Conservation (phyloP, 805 yeast genomes). For the Candida pseudoglaebosa region DNA sequence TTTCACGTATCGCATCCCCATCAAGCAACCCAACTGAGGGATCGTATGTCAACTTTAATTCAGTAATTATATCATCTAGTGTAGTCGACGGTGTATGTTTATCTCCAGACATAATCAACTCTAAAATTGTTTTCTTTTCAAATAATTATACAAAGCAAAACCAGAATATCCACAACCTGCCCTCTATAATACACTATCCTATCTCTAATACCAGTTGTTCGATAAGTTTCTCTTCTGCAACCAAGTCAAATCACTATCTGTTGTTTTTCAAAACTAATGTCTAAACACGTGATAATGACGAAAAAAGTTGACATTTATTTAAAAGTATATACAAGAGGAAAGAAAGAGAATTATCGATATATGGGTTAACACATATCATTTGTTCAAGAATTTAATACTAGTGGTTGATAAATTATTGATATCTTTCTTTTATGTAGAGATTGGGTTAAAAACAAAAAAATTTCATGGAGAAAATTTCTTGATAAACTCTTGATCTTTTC, state of each 20-base stretch:
- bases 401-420: too few species aligned
- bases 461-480: slow-evolving; percentile 19
- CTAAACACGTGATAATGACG: neutral
- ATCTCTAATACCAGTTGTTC: neutral
- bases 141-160: neutral
- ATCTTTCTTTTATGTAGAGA: too few species aligned
- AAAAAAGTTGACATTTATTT: neutral
- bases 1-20: slow-evolving; percentile 48
- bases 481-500: slow-evolving; percentile 31
- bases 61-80: slow-evolving; percentile 49
- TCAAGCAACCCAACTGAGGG: slow-evolving; percentile 55
- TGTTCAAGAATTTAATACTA: too few species aligned
- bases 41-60: slow-evolving; percentile 53
- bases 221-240: neutral
- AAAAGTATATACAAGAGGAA: neutral
- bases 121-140: neutral
- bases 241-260: neutral
- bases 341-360: too few species aligned
- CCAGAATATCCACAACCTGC: neutral
- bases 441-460: too few species aligned
- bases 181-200: neutral
- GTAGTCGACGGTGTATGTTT: slow-evolving; percentile 35
- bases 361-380: too few species aligned
- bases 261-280: too few species aligned
- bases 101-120: slow-evolving; percentile 6